Evolutionary conservation across 169 alveolate genomes (phyloP).

Genomic region (Plasmodium relictum): DNA sequence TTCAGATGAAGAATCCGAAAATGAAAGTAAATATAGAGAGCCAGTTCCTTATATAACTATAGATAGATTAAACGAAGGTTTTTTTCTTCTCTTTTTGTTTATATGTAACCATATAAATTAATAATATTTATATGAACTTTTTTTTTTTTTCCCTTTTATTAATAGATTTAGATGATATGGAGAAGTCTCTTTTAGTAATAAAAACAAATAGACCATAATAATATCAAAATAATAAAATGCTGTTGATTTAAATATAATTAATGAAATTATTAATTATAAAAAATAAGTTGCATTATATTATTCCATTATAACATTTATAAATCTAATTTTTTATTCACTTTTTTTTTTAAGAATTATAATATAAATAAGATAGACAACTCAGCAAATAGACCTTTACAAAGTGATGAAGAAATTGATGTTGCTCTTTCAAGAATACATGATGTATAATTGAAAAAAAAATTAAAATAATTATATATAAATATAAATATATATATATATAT

Average conservation of each 20-base stretch:
- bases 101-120: background rate
- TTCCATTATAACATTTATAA: background rate
- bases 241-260: too few relatives aligned
- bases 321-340: background rate
- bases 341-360: conserved; percentile 21
- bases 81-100: background rate
- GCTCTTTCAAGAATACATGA: conserved; percentile 49
- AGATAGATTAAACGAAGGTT: conserved; percentile 45
- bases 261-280: too few relatives aligned
- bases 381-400: conserved; percentile 15
- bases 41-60: conserved; percentile 73
- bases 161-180: conserved; percentile 26
- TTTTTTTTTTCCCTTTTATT: background rate
- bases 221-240: too few relatives aligned
- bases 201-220: too few relatives aligned
- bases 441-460: conserved; percentile 7
- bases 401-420: conserved; percentile 48
- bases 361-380: background rate
- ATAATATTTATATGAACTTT: background rate
- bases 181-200: conserved; percentile 17
- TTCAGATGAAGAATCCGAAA: conserved; percentile 35
- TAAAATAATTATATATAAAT: background rate
- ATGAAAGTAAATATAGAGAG: conserved; percentile 37
- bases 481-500: background rate
- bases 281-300: too few relatives aligned